A percentile compares a stretch with the other conserved stretches of the same genome.
Evolutionary conservation across 1,284 basidiomycete species (phyloP).

Genomic region (Caloboletus firmus): DNA sequence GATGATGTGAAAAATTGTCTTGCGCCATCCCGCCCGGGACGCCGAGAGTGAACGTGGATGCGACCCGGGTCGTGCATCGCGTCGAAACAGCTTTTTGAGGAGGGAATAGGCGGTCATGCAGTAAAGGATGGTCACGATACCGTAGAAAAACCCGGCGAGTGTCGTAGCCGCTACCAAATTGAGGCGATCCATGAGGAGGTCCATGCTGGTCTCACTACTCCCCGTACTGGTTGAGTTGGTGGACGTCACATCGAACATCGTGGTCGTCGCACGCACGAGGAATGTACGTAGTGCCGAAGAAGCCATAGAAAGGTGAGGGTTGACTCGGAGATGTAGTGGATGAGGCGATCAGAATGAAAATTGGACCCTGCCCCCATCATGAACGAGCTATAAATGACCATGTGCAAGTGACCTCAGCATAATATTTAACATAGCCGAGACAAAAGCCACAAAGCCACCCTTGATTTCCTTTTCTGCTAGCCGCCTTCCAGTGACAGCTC

Average conservation of each 20-base stretch:
- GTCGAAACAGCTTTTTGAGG: slow-evolving; percentile 22
- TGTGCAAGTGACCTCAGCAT: slow-evolving; percentile 23
- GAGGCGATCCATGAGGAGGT: slow-evolving; percentile 24
- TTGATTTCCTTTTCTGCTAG: too few relatives aligned
- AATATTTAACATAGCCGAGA: too few relatives aligned
- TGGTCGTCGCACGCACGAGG: slow-evolving; percentile 8
- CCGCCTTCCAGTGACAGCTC: too few relatives aligned
- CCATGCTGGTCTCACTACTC: slow-evolving; percentile 1
- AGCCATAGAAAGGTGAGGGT: slow-evolving; percentile 5
- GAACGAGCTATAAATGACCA: slow-evolving; percentile 28
- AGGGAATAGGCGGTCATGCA: slow-evolving; percentile 21
- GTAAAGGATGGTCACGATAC: slow-evolving; percentile 24
- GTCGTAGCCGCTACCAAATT: slow-evolving; percentile 29
- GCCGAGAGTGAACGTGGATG: slow-evolving; percentile 9
- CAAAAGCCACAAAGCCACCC: too few relatives aligned
- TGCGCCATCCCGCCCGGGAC: slow-evolving; percentile 11
- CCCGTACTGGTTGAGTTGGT: slow-evolving; percentile 5
- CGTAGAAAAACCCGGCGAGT: slow-evolving; percentile 24
- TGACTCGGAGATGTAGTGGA: slow-evolving; percentile 10
- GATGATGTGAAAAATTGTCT: slow-evolving; percentile 25
- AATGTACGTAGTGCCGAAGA: neutral
- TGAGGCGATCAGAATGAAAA: slow-evolving; percentile 16
- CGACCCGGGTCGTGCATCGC: slow-evolving; percentile 1
- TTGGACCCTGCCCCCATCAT: slow-evolving; percentile 12
- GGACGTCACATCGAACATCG: slow-evolving; percentile 9